Base-by-base conservation (phyloP, 225 moss, liverwort and hornwort species). In the Physcomitrellopsis africana region DNA sequence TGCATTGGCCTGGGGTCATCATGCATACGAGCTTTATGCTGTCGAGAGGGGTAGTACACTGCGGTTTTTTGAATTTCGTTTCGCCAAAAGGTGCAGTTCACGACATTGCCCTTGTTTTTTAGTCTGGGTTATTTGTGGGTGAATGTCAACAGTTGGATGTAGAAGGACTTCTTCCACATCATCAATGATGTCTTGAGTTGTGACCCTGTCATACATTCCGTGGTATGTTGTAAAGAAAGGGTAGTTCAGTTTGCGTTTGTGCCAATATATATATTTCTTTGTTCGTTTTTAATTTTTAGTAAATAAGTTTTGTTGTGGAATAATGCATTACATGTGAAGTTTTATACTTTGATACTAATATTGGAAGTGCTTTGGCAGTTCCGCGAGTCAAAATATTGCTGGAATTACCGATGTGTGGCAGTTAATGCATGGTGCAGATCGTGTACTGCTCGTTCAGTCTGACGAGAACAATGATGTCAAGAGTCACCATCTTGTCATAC, bases 21-120 rank as follows among this genome's bases (percentile, higher is more conserved):
- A 94, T 70, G 94, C 92, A 10, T 97, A 97, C 75, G 93, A 97
- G 87, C 93, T 97, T 79, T 97, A 87, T 80, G 91, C 93, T 41
- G 94, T 92, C 23, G 97, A 97, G 77, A 89, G 93, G 74, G 91
- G 93, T 62, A 90, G 86, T 68, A 90, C 91, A 49, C 80, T 89
- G 59, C 90, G 93, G 53, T 90, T 97, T 67, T 88, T 97, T 49
- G 91, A 97, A 83, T 97, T 97, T 67, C 93, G 90, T 57, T 97
- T 97, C 29, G 97, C 97, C 14, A 97, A 94, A 81, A 97, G 97
- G 88, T 88, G 51, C 59, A 48, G 26, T 26, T 65, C n/a, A 51
- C 43, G 37, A 16, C 47, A 48, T 64, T 59, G 37, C 17, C 52
- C 17, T 29, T 41, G 12, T 65, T 59, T 41, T n/a, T n/a, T 66